These are phyloP conservation scores for Pseudopyrenochaeta lycopersici DNA, from an alignment of 2,329 filamentous ascomycete genomes.

Conservation along the genomic window DNA sequence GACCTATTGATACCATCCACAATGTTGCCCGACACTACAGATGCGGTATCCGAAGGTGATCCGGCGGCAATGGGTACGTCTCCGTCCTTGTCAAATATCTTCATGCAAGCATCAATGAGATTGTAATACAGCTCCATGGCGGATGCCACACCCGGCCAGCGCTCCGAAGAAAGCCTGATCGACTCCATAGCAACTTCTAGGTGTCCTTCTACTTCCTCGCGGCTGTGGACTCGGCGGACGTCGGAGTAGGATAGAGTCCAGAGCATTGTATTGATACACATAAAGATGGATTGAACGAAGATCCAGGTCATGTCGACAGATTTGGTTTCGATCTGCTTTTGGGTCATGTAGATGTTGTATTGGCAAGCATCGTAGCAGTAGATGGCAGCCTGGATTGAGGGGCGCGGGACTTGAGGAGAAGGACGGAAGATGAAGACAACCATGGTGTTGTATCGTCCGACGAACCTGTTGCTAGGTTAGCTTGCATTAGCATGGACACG, in stretches of 20 bases:
- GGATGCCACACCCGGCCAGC: conserved; percentile 90
- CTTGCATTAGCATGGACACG: background rate
- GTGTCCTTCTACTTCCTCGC: conserved; percentile 79
- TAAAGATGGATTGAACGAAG: conserved; percentile 87
- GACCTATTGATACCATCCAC: conserved; percentile 56
- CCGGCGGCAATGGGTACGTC: conserved; percentile 59
- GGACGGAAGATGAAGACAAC: conserved; percentile 87
- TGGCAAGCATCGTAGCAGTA: conserved; percentile 85
- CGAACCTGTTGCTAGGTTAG: conserved; percentile 58
- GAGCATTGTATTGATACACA: conserved; percentile 88
- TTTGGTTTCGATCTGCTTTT: conserved; percentile 77
- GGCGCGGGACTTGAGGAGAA: conserved; percentile 89
- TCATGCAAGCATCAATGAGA: conserved; percentile 84
- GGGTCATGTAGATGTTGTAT: conserved; percentile 82
- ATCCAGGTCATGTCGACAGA: conserved; percentile 93
- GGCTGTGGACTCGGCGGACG: conserved; percentile 75
- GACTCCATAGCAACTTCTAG: conserved; percentile 79
- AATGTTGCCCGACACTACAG: conserved; percentile 49
- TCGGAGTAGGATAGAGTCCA: conserved; percentile 92
- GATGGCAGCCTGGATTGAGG: conserved; percentile 78
- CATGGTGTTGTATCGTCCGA: conserved; percentile 83
- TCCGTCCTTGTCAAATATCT: conserved; percentile 77
- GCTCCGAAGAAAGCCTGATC: conserved; percentile 79
- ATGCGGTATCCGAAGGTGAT: conserved; percentile 58
- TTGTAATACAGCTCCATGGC: conserved; percentile 88